Base-by-base conservation (phyloP, 1,284 basidiomycete species). In the Filobasidium uniguttulatum region DNA sequence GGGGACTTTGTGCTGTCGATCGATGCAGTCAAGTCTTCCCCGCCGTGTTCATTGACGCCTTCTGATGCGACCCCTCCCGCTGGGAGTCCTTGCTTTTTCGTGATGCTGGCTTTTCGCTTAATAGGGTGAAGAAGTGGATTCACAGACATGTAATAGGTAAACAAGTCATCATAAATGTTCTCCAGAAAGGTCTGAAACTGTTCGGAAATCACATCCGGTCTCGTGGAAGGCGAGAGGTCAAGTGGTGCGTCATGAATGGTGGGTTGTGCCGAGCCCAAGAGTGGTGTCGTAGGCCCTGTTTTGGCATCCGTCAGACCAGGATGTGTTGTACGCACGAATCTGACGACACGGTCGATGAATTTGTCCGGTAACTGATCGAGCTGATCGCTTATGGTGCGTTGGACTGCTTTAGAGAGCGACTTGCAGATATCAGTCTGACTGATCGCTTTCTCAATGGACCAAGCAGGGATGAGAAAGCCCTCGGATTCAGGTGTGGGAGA, bases 111-210 rank as follows among this genome's bases (percentile, higher is more conserved):
- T n/a, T n/a, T n/a, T n/a, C n/a, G n/a, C n/a, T n/a, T n/a, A n/a
- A n/a, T n/a, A n/a, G n/a, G n/a, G n/a, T n/a, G n/a, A n/a, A n/a
- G n/a, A n/a, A n/a, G n/a, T n/a, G n/a, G n/a, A n/a, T n/a, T n/a
- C n/a, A n/a, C n/a, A n/a, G n/a, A 25, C 15, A 36, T 23, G 40
- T 59, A 64, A 35, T 67, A 60, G 9, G 66, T 55, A 35, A 72
- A 61, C 9, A 81, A 57, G 47, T 77, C 77, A 26, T 75, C 73
- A 50, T 79, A 77, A 3, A 83, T 64, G 3, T 70, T 68, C n/a
- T 71, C 69, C 64, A 84, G 83, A 57, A 91, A 85, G 34, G 77
- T 76, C 63, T 90, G 87, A 45, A 89, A 72, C 50, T 71, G 72
- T 50, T 77, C 73, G 0, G 79, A 55, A 64, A 71, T 56, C 72